Percentiles rank a stretch among this genome's conserved stretches.
Conservation (phyloP, 148 eudicot species). For the Cornus controversa region DNA sequence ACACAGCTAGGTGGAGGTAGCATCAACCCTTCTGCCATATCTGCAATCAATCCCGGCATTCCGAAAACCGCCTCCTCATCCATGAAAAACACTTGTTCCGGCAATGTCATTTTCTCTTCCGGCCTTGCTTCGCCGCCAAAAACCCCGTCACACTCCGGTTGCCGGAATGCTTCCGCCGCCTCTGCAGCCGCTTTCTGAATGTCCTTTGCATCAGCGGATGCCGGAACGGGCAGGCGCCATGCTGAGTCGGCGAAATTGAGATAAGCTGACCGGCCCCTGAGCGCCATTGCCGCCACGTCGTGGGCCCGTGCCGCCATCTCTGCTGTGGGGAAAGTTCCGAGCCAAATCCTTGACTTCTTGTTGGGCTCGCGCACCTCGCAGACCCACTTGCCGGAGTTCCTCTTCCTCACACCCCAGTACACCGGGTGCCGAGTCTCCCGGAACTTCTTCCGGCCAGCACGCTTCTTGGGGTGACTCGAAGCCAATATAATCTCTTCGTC, state of each 20-base stretch:
- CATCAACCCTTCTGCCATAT: constrained; percentile 75
- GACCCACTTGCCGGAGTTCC: constrained; percentile 56
- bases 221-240: constrained; percentile 43
- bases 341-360: constrained; percentile 52
- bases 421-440: constrained; percentile 62
- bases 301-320: constrained; percentile 71
- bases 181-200: constrained; percentile 52
- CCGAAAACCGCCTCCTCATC: constrained; percentile 55
- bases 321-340: constrained; percentile 51
- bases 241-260: constrained; percentile 57
- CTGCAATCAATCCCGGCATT: constrained; percentile 48
- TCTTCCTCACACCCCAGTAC: constrained; percentile 45
- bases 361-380: constrained; percentile 60
- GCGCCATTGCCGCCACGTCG: constrained; percentile 57
- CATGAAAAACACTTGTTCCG: constrained; percentile 16
- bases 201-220: constrained; percentile 27
- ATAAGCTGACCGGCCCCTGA: constrained; percentile 38
- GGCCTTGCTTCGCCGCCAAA: background rate
- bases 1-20: constrained; percentile 30
- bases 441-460: constrained; percentile 58
- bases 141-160: background rate
- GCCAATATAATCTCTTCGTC: constrained; percentile 44
- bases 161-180: constrained; percentile 44
- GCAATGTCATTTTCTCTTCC: background rate
- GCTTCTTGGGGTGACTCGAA: constrained; percentile 49